Percentiles rank a stretch among this genome's conserved stretches.
These are phyloP conservation scores for Xylaria flabelliformis DNA, from an alignment of 495 filamentous ascomycete species.

Conservation along the genomic window DNA sequence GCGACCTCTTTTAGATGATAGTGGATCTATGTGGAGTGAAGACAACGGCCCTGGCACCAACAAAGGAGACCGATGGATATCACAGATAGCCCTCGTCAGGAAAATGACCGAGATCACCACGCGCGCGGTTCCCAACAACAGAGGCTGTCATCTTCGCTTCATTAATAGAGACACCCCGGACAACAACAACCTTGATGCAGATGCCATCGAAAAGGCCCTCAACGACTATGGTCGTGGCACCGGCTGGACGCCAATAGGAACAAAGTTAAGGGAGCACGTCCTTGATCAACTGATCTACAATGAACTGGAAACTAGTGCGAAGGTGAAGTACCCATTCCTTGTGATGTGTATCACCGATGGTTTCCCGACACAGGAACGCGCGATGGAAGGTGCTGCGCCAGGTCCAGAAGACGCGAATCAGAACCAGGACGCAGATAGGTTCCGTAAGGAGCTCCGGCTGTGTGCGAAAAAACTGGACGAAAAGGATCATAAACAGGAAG, in stretches of 20 bases:
- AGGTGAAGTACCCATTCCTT: conserved; percentile 12
- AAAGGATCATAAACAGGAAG: conserved; percentile 15
- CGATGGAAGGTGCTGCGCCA: conserved; percentile 8
- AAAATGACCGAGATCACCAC: conserved; percentile 18
- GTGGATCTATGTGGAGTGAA: conserved; percentile 23
- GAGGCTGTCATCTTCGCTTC: conserved; percentile 21
- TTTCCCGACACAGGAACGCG: conserved; percentile 21
- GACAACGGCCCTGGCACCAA: conserved; percentile 21
- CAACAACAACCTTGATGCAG: background rate
- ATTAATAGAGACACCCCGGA: conserved; percentile 14
- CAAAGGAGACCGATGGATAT: conserved; percentile 15
- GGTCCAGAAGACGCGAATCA: conserved; percentile 18
- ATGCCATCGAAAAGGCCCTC: background rate
- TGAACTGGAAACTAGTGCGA: background rate
- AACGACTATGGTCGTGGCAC: conserved; percentile 20
- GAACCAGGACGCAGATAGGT: conserved; percentile 21
- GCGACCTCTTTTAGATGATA: background rate
- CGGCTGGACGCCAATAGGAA: conserved; percentile 22
- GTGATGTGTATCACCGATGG: conserved; percentile 23
- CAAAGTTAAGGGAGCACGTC: conserved; percentile 5
- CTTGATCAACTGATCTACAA: conserved; percentile 18
- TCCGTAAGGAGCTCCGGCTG: conserved; percentile 18
- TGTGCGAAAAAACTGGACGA: background rate
- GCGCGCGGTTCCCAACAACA: conserved; percentile 13
- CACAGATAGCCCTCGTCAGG: conserved; percentile 21